Base-by-base conservation (phyloP, 164 flowering plant species). In the Pachysandra terminalis region DNA sequence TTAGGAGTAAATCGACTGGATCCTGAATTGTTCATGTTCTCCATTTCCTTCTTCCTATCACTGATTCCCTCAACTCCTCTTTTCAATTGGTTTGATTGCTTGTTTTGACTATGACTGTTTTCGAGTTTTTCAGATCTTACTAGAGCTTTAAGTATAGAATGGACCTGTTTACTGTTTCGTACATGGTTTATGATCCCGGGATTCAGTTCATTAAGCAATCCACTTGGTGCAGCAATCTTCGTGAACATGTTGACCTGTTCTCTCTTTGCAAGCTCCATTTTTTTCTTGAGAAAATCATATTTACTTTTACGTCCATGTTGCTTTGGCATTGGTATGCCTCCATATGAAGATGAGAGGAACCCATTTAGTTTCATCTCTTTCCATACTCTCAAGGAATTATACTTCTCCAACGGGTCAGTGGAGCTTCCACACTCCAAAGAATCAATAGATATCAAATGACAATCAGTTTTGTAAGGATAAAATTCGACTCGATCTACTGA, bases 131-230 rank as follows among this genome's bases (percentile, higher is more conserved):
- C 93, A 27, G 96, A 86, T 74, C 75, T 90, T 48, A 87, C 91
- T 12, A 96, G 65, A 48, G 93, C 84, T 78, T 93, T 86, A 55
- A 96, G 90, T 53, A 96, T 96, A 58, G 99, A 96, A 73, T 83
- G 97, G 62, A 93, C 99, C 74, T 96, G 97, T 68, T 90, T 96
- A 56, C 90, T 88, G 65, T 93, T 96, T 69, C 99, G 84, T 25
- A 93, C 98, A 81, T 91, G 95, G 74, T 87, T 90, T 72, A 96
- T 93, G 55, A 96, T 96, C 61, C 98, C 98, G 7, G 96, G 98
- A 70, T 93, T 96, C 73, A 93, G 71, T 35, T 80, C 95, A 64
- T 84, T 83, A 49, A 91, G 92, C 79, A 93, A 76, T 32, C n/a
- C n/a, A n/a, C n/a, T n/a, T n/a, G n/a, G n/a, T n/a, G n/a, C n/a